phyloP scores from a whole-genome alignment of 2,329 filamentous ascomycete genomes.

The Arthrobotrys pseudoclavata region DNA sequence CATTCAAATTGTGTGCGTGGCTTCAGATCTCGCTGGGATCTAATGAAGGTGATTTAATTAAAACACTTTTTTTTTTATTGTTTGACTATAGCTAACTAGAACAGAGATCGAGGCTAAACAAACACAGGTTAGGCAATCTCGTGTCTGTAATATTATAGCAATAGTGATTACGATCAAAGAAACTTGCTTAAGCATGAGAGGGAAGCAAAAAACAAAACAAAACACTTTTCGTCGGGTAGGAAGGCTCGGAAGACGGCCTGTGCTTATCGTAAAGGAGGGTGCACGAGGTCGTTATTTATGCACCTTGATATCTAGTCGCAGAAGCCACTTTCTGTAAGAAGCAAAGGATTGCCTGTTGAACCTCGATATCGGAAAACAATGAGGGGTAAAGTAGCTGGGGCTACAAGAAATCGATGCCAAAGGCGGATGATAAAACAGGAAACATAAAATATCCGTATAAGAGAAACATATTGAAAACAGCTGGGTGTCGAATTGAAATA shows the following conservation, averaged over 20 bases:
- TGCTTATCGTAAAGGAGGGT: background rate
- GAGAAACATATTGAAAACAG: no score
- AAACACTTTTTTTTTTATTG: no score
- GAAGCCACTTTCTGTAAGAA: background rate
- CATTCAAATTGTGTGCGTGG: background rate
- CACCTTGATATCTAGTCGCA: conserved; percentile 3
- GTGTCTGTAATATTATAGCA: no score
- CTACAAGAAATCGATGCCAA: background rate
- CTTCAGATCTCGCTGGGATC: background rate
- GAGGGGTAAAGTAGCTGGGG: background rate
- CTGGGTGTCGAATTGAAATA: no score
- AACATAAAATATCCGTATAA: no score
- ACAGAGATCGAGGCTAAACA: no score
- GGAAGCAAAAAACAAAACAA: background rate
- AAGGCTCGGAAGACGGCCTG: background rate
- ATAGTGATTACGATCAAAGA: no score
- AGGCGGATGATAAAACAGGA: no score
- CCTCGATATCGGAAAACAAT: background rate
- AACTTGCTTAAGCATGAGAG: no score
- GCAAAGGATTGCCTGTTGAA: background rate
- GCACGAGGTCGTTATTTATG: background rate
- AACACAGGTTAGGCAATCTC: no score
- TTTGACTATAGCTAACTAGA: no score
- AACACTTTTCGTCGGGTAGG: background rate
- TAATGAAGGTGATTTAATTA: no score